phyloP scores from a whole-genome alignment of 805 yeast species.

The Groenewaldozyma salmanticensis region DNA sequence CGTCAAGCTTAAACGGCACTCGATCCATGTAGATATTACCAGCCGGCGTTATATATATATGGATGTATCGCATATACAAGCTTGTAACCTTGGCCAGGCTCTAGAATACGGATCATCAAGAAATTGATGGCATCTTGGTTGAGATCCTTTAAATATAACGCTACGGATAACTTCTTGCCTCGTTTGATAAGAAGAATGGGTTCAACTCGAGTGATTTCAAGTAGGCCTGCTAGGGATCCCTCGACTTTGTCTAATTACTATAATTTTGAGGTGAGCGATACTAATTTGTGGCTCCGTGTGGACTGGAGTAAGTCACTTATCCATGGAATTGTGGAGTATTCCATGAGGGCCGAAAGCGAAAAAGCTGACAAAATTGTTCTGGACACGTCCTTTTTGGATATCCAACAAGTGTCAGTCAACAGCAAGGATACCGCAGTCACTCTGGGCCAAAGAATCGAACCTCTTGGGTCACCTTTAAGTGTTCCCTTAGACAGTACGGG shows the following conservation, averaged over 20 bases:
- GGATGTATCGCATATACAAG: too few relatives aligned
- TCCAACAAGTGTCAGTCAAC: conserved; percentile 39
- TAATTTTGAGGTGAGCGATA: conserved; percentile 40
- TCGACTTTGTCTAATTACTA: conserved; percentile 71
- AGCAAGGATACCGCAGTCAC: conserved; percentile 24
- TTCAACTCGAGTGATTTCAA: too few relatives aligned
- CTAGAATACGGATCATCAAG: too few relatives aligned
- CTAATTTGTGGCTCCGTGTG: conserved; percentile 45
- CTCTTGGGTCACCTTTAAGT: conserved; percentile 37
- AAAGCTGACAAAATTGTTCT: conserved; percentile 36
- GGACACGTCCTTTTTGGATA: conserved; percentile 57
- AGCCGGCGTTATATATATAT: too few relatives aligned
- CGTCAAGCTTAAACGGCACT: too few relatives aligned
- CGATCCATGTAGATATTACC: too few relatives aligned
- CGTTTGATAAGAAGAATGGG: not conserved
- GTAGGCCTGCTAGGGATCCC: conserved; percentile 38
- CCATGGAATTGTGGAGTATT: conserved; percentile 44
- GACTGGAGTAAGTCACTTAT: conserved; percentile 45
- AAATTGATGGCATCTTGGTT: too few relatives aligned
- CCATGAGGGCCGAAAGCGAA: conserved; percentile 25
- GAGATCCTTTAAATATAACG: too few relatives aligned
- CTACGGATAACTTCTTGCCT: too few relatives aligned
- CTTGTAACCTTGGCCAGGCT: too few relatives aligned
- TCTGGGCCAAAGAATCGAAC: conserved; percentile 27
- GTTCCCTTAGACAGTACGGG: conserved; percentile 16